Evolutionary conservation across 2,329 filamentous ascomycete species (phyloP).

Genomic region (Sarocladiaceae sp.): DNA sequence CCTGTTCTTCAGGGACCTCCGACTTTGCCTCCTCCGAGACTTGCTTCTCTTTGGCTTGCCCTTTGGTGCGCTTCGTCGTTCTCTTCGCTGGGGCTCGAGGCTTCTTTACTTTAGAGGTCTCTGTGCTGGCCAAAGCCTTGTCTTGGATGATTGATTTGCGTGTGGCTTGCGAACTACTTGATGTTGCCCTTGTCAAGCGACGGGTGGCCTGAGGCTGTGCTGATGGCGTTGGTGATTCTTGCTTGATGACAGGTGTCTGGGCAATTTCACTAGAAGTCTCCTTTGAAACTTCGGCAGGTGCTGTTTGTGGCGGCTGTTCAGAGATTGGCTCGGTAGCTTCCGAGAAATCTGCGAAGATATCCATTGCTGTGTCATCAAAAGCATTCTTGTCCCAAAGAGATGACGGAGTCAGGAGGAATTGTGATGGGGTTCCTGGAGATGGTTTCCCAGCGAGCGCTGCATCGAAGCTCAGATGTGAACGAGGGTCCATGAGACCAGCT

Average conservation of each 20-base stretch:
- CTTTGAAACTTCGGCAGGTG: not conserved
- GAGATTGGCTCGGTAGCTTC: not conserved
- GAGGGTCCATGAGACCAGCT: conserved; percentile 2
- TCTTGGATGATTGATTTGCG: not conserved
- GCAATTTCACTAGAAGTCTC: not conserved
- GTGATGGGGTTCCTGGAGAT: conserved; percentile 6
- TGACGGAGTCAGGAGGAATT: not conserved
- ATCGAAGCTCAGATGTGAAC: not conserved
- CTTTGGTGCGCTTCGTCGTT: not conserved
- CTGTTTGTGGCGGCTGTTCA: not conserved
- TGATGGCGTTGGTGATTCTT: not conserved
- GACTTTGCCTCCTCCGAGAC: conserved; percentile 7
- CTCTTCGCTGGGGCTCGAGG: not conserved
- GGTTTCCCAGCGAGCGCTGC: conserved; percentile 4
- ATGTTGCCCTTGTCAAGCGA: conserved; percentile 4
- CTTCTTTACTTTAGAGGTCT: not conserved
- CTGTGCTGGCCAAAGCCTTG: not conserved
- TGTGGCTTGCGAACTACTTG: not conserved
- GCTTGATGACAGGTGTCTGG: not conserved
- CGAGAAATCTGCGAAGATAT: conserved; percentile 4
- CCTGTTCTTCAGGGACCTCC: conserved; percentile 23
- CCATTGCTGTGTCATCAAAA: not conserved
- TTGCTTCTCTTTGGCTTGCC: conserved; percentile 14
- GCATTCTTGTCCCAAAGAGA: not conserved
- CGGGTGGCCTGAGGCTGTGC: not conserved